Base-by-base conservation (phyloP, 495 filamentous ascomycete genomes). In the Tuber melanosporum region DNA sequence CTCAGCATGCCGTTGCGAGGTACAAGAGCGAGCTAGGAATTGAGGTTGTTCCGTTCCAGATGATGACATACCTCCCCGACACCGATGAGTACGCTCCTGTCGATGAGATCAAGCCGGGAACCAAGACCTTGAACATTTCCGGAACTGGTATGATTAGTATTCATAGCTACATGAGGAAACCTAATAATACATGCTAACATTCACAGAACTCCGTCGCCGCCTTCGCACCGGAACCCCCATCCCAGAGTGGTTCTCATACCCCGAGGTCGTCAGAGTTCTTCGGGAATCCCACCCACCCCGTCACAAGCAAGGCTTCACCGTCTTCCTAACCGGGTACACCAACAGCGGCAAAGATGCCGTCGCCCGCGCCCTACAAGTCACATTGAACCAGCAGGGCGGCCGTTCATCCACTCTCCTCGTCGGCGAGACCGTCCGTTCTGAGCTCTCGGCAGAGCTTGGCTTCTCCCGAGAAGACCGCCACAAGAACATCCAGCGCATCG, bases 231-330 rank as follows among this genome's bases (percentile, higher is more conserved):
- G 95, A 74, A 91, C 91, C 78, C 93, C 97, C 79, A 99, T 99
- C 83, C 95, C 95, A 75, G 94, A 96, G 85, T 99, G 95, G 95
- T 99, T 99, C 89, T 98, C 95, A 36, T 99, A 99, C 87, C 94
- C 96, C 76, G 96, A 99, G 87, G 96, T 99, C 79, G 95, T 99
- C 85, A 91, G 90, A 85, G 95, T 98, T 70, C 91, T 99, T 73
- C 89, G 95, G 79, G 93, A 99, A 86, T 97, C 94, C 77, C 94
- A 97, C 86, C 96, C 94, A 12, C 90, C 96, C 52, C 91, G 95
- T 76, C 90, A 89, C 82, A 87, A 89, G 82, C 96, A 99, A 87
- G 95, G 95, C 78, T 98, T 98, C 89, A 98, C 96, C 73, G 90
- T 99, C 86, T 97, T 99, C 90, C 88, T 99, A 70, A 98, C 96